Base-by-base conservation (phyloP, 2,329 filamentous ascomycete genomes). In the Tolypocladium pustulatum region DNA sequence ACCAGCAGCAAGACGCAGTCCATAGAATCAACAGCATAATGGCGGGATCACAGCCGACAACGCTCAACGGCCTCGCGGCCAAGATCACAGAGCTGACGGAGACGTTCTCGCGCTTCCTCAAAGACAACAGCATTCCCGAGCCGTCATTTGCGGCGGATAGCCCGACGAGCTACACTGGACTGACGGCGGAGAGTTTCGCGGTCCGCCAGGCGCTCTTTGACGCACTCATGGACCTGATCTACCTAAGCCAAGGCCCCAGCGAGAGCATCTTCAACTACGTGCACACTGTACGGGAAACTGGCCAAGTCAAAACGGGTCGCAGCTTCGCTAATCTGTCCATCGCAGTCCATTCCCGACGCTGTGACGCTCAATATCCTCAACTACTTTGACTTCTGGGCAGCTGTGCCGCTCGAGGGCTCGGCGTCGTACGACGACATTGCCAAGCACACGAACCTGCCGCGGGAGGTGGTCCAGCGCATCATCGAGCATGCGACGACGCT, bases 331-430 rank as follows among this genome's bases (percentile, higher is more conserved):
- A 52, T 13, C 10, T 30, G 12, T 22, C 30, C 27, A 43, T 8
- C 12, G 49, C 40, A 78, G 76, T 70, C 66, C 38, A 71, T 78
- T 54, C 77, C 77, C 2, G 76, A 80, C 60, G 70, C 73, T 4
- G 71, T 75, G 8, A 64, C 68, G 13, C 71, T 81, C 41, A 78
- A 79, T 62, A 68, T 79, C 17, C 68, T 81, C 20, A 81, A 81
- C 64, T 70, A 78, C 61, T 81, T 81, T 64, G 69, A 81, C 63
- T 80, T 82, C 63, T 81, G 78, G 76, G 69, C 72, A 13, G 74
- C 76, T 6, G 78, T 83, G 7, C 78, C 80, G 3, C 57, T 81
- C 1, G 69, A 75, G 30, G 77, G 76, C 20, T 69, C 72, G 4
- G 76, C 78, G 8, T 75, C 76, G 3, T 75, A 75, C 57, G 60